Conservation (phyloP, 192 early-diverging fungal species). For the Ambispora gerdemannii region DNA sequence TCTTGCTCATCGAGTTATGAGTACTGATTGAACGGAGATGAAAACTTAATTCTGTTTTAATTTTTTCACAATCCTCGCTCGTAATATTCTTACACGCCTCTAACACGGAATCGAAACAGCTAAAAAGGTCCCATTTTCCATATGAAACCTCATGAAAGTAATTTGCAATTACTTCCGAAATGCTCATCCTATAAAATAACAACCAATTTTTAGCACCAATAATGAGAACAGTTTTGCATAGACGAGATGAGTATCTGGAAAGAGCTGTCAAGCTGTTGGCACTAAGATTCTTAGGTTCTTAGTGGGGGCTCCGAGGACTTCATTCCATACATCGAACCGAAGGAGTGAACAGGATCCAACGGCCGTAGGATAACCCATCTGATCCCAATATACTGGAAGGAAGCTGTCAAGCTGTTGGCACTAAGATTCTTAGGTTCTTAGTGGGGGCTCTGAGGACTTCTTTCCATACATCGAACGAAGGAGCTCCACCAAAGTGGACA, state of each 20-base stretch:
- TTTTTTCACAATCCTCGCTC: not conserved
- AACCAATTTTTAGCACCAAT: slow-evolving; percentile 5
- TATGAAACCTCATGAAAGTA: not conserved
- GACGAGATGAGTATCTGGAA: slow-evolving; percentile 2
- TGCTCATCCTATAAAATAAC: not conserved
- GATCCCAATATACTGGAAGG: slow-evolving; percentile 17
- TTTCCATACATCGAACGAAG: slow-evolving; percentile 25
- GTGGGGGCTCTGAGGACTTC: slow-evolving; percentile 25
- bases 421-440: slow-evolving; percentile 21
- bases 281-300: slow-evolving; percentile 21
- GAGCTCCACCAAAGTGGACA: not conserved
- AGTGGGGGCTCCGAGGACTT: not conserved
- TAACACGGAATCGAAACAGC: not conserved
- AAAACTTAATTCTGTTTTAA: not conserved
- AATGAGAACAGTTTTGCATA: not conserved
- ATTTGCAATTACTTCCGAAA: slow-evolving; percentile 3
- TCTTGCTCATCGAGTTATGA: slow-evolving; percentile 1
- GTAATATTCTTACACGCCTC: not conserved
- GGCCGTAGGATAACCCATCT: not conserved
- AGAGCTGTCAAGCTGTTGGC: slow-evolving; percentile 14
- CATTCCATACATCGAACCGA: too few relatives aligned
- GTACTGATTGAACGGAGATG: slow-evolving; percentile 13
- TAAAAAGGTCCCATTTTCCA: not conserved
- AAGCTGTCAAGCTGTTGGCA: slow-evolving; percentile 28
- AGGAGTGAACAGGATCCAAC: too few relatives aligned